Evolutionary conservation across 495 filamentous ascomycete genomes (phyloP).

Genomic region (Monascus purpureus): DNA sequence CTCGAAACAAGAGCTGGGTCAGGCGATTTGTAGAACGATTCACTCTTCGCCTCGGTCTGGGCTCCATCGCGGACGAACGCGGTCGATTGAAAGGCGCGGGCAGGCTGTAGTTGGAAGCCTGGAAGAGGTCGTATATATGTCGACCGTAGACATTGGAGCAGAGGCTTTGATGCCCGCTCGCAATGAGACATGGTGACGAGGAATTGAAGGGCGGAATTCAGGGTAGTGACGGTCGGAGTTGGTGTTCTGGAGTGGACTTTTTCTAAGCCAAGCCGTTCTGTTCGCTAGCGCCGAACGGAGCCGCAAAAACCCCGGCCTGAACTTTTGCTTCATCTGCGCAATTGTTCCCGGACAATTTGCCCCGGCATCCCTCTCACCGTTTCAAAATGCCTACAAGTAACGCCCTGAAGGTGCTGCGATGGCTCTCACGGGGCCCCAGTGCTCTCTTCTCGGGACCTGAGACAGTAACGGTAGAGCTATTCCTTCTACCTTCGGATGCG

Average conservation of each 20-base stretch:
- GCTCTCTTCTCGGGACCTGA: conserved; percentile 28
- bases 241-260: conserved; percentile 3
- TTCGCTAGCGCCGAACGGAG: conserved; percentile 3
- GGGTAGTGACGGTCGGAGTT: conserved; percentile 3
- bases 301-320: conserved; percentile 15
- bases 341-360: neutral
- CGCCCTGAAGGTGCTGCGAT: conserved; percentile 21
- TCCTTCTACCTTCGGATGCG: conserved; percentile 1
- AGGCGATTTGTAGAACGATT: conserved; percentile 24
- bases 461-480: conserved; percentile 29
- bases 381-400: conserved; percentile 26
- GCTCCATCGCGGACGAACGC: conserved; percentile 23
- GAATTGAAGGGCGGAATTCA: conserved; percentile 5
- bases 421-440: conserved; percentile 29
- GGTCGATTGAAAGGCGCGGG: conserved; percentile 25
- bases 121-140: conserved; percentile 21
- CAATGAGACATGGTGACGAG: conserved; percentile 47
- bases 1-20: conserved; percentile 39
- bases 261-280: conserved; percentile 5
- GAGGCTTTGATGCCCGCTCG: conserved; percentile 52
- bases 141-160: conserved; percentile 48
- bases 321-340: conserved; percentile 18
- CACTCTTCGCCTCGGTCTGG: conserved; percentile 20
- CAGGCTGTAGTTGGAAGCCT: conserved; percentile 18
- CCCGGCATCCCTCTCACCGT: neutral